These are phyloP conservation scores for Basipetospora chlamydospora DNA, from an alignment of 2,329 filamentous ascomycete genomes.

Conservation along the genomic window DNA sequence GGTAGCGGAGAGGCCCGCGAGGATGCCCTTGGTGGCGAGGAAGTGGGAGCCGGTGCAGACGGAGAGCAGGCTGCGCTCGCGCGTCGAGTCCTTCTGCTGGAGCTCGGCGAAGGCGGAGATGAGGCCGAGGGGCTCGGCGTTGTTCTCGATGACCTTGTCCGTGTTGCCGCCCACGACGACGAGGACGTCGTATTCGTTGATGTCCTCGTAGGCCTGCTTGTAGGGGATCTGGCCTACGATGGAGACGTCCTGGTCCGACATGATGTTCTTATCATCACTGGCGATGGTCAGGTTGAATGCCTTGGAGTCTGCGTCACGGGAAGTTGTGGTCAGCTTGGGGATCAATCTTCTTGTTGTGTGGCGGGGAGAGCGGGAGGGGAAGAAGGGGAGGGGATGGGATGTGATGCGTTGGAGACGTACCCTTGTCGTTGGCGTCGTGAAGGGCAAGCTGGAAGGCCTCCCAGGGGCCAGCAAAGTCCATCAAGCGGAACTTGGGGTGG, in stretches of 20 bases:
- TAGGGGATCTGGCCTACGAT: constrained; percentile 63
- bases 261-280: constrained; percentile 35
- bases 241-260: constrained; percentile 49
- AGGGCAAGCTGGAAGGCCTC: constrained; percentile 35
- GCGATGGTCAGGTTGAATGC: constrained; percentile 46
- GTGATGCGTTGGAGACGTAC: constrained; percentile 22
- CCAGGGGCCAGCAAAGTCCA: constrained; percentile 42
- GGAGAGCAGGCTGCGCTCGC: constrained; percentile 69
- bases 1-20: constrained; percentile 66
- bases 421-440: constrained; percentile 36
- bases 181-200: constrained; percentile 66
- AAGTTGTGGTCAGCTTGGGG: background rate
- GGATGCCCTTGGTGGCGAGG: constrained; percentile 61
- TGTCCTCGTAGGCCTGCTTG: constrained; percentile 60
- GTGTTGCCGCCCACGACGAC: constrained; percentile 61
- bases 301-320: constrained; percentile 26
- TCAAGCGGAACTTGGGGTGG: constrained; percentile 43
- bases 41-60: constrained; percentile 69
- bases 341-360: background rate
- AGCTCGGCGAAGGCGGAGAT: constrained; percentile 66
- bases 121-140: constrained; percentile 53
- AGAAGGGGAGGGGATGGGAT: no score
- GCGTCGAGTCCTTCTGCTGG: constrained; percentile 62
- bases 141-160: constrained; percentile 49
- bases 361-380: background rate